Conservation (phyloP, 2,329 filamentous ascomycete species). For the Samsoniella hepiali region DNA sequence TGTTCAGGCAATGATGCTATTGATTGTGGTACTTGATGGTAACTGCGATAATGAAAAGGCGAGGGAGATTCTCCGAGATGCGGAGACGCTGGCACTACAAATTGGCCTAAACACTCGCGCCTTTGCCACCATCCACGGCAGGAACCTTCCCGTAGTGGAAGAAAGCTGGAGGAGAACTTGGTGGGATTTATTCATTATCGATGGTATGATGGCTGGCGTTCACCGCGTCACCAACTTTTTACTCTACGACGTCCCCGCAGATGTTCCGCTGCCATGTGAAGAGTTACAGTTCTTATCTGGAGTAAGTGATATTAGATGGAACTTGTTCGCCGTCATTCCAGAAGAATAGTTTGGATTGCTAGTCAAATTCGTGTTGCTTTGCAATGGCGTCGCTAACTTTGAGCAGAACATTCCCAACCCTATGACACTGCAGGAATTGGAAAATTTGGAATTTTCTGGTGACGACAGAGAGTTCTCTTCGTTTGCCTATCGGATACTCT, state of each 20-base stretch:
- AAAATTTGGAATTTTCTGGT: slow-evolving; percentile 69
- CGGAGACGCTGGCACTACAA: slow-evolving; percentile 69
- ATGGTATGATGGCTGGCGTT: slow-evolving; percentile 80
- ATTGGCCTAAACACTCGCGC: slow-evolving; percentile 70
- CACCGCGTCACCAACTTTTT: slow-evolving; percentile 68
- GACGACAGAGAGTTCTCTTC: slow-evolving; percentile 74
- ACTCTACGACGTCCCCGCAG: slow-evolving; percentile 63
- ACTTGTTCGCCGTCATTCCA: not conserved
- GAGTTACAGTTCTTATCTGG: slow-evolving; percentile 66
- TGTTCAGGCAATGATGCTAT: slow-evolving; percentile 74
- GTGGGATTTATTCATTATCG: slow-evolving; percentile 82
- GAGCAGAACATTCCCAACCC: slow-evolving; percentile 54
- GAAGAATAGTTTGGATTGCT: not conserved
- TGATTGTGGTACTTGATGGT: slow-evolving; percentile 75
- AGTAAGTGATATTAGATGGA: slow-evolving; percentile 39
- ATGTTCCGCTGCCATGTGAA: slow-evolving; percentile 77
- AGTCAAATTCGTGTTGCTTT: not conserved
- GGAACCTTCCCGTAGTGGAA: slow-evolving; percentile 64
- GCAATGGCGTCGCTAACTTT: slow-evolving; percentile 13
- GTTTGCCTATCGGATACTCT: slow-evolving; percentile 79
- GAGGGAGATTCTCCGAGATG: slow-evolving; percentile 62
- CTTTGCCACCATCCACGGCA: slow-evolving; percentile 63
- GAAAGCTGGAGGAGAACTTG: slow-evolving; percentile 86
- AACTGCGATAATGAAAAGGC: slow-evolving; percentile 68
- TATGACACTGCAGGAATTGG: slow-evolving; percentile 69